A percentile compares a stretch with the other conserved stretches of the same genome.
Conservation (phyloP, 2,329 filamentous ascomycete genomes). For the Fusarium bactridioides region DNA sequence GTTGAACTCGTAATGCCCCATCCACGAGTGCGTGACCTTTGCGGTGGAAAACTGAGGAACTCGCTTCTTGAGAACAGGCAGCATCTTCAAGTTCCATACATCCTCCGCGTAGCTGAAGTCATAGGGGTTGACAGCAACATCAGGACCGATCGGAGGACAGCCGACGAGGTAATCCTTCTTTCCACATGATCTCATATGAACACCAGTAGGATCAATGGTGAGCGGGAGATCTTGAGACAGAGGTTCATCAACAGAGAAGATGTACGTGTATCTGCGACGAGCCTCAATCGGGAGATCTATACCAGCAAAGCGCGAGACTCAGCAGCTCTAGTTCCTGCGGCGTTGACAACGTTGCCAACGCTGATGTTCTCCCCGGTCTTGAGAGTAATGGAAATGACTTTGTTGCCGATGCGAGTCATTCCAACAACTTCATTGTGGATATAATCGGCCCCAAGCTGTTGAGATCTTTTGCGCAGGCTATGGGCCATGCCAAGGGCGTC, state of each 20-base stretch:
- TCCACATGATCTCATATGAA: slow-evolving; percentile 17
- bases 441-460: background rate
- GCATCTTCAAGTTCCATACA: slow-evolving; percentile 17
- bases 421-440: slow-evolving; percentile 12
- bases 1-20: slow-evolving; percentile 22
- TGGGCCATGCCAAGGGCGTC: slow-evolving; percentile 11
- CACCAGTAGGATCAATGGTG: slow-evolving; percentile 11
- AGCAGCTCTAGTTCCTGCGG: slow-evolving; percentile 6
- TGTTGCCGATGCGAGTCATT: background rate
- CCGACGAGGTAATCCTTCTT: slow-evolving; percentile 13
- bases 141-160: background rate
- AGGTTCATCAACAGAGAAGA: slow-evolving; percentile 14
- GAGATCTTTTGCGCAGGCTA: background rate
- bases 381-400: background rate
- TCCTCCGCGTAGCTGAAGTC: slow-evolving; percentile 13
- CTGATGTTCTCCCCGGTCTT: slow-evolving; percentile 6
- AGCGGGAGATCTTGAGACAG: slow-evolving; percentile 12
- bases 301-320: background rate
- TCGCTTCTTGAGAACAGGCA: slow-evolving; percentile 8
- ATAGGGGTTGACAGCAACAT: background rate
- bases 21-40: slow-evolving; percentile 14
- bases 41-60: slow-evolving; percentile 12
- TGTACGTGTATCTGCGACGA: slow-evolving; percentile 10
- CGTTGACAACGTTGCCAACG: background rate
- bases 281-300: slow-evolving; percentile 15